Conservation (phyloP, 176 grass and related monocot genomes). For the Aegilops umbellulata region DNA sequence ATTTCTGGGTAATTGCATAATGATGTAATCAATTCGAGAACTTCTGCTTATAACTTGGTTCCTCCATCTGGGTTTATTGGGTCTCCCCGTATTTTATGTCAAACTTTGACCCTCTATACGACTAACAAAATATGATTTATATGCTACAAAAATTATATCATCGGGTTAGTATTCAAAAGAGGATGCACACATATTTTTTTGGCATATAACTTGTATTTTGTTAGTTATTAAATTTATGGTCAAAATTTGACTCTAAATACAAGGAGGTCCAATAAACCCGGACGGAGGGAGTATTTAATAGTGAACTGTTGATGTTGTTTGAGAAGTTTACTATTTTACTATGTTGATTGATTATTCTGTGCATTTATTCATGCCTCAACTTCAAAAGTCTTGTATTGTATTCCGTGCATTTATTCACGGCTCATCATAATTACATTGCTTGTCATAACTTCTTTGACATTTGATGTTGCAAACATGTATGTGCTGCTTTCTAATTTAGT, state of each 20-base stretch:
- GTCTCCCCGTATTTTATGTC: no score
- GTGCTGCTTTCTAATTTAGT: neutral
- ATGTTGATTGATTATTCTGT: constrained; percentile 11
- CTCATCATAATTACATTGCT: neutral
- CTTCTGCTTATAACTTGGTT: neutral
- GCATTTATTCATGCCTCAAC: neutral
- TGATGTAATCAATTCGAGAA: constrained; percentile 1
- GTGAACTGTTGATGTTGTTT: neutral
- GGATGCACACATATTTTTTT: no score
- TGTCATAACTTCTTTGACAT: neutral
- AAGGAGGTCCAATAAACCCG: no score
- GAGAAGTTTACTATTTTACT: constrained; percentile 2
- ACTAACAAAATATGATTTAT: no score
- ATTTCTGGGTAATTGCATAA: constrained; percentile 89
- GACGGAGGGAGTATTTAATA: neutral
- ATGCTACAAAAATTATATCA: no score
- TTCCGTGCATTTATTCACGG: neutral
- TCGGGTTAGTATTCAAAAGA: no score
- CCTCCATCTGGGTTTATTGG: no score
- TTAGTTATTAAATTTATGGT: no score
- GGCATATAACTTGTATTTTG: no score
- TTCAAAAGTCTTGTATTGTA: constrained; percentile 13
- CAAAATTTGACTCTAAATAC: no score
- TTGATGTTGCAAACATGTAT: neutral
- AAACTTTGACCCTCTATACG: no score